Base-by-base conservation (phyloP, 495 filamentous ascomycete genomes). In the Diplogelasinospora grovesii region DNA sequence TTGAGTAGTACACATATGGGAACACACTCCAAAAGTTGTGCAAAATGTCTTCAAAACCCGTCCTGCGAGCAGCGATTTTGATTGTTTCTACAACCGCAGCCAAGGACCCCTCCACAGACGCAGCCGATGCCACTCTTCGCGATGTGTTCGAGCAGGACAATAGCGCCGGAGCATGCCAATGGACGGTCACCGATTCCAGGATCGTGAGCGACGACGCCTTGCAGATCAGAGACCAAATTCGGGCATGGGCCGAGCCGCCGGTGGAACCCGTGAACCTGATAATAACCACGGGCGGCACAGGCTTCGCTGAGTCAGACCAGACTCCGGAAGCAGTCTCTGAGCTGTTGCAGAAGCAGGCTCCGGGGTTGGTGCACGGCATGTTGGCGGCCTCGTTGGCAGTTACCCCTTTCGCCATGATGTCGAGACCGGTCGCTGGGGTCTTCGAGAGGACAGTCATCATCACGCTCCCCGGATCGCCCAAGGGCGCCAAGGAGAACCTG, bases 351-450 rank as follows among this genome's bases (percentile, higher is more conserved):
- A 89, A 83, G 60, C 77, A 89, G 63, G 92, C 92, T 3, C 78
- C 88, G 9, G 92, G 92, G 9, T 66, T 98, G 37, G 82, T 96
- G 18, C 89, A 99, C 70, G 89, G 77, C 54, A 99, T 99, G 93
- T 70, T 99, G 35, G 69, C 87, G 18, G 73, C 87, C 27, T 96
- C 93, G 4, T 59, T 94, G 22, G 68, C 76, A 23, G 78, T 95
- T 43, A 99, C 92, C 4, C 88, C 89, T 32, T 99, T 97, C 65
- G 93, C 90, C n/a, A 79, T 95, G 67, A 97, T 97, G 92, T 83
- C 92, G 40, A 77, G 92, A 40, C 89, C 92, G 10, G 85, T 95
- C 36, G 93, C 93, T 34, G 92, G 92, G 8, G 82, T 93, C 8
- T 74, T 92, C 22, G 79, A 89, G 46, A 81, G 80, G 46, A 81